phyloP scores from a whole-genome alignment of 1,139 yeast species.

The Hemisphaericaspora xylofermentans region DNA sequence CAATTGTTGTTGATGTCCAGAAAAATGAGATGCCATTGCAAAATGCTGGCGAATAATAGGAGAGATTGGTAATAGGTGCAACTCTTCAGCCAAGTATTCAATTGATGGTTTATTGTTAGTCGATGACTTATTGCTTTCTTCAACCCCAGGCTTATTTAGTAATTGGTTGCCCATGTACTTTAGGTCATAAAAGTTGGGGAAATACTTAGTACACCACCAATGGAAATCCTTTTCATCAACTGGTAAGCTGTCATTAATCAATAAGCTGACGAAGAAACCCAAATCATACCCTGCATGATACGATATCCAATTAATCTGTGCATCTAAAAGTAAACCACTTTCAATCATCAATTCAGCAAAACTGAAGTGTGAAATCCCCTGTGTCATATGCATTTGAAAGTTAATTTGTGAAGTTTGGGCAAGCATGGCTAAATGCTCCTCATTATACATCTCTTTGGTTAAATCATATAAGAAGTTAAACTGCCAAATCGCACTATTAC shows the following conservation, averaged over 20 bases:
- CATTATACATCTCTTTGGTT: slow-evolving; percentile 74
- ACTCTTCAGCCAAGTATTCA: slow-evolving; percentile 56
- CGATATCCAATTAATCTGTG: slow-evolving; percentile 76
- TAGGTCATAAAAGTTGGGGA: slow-evolving; percentile 84
- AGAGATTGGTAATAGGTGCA: slow-evolving; percentile 51
- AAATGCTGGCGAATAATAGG: slow-evolving; percentile 51
- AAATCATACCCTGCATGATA: slow-evolving; percentile 95
- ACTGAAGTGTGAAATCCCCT: slow-evolving; percentile 76
- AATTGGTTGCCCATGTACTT: slow-evolving; percentile 70
- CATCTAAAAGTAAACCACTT: slow-evolving; percentile 79
- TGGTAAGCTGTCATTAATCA: slow-evolving; percentile 78
- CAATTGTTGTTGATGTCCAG: slow-evolving; percentile 41
- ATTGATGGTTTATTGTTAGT: slow-evolving; percentile 42
- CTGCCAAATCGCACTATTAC: slow-evolving; percentile 84
- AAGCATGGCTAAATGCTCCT: slow-evolving; percentile 69
- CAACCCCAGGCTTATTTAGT: slow-evolving; percentile 23
- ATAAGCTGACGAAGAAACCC: slow-evolving; percentile 79
- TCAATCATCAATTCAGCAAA: slow-evolving; percentile 86
- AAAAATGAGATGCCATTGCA: slow-evolving; percentile 35
- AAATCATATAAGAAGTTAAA: slow-evolving; percentile 86
- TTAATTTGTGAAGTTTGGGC: slow-evolving; percentile 82
- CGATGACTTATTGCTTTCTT: slow-evolving; percentile 16
- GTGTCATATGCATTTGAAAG: slow-evolving; percentile 69
- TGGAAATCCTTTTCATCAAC: slow-evolving; percentile 77
- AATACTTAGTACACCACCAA: slow-evolving; percentile 67